These are phyloP conservation scores for Ephemerocybe angulata DNA, from an alignment of 768 basidiomycete genomes.

Conservation along the genomic window DNA sequence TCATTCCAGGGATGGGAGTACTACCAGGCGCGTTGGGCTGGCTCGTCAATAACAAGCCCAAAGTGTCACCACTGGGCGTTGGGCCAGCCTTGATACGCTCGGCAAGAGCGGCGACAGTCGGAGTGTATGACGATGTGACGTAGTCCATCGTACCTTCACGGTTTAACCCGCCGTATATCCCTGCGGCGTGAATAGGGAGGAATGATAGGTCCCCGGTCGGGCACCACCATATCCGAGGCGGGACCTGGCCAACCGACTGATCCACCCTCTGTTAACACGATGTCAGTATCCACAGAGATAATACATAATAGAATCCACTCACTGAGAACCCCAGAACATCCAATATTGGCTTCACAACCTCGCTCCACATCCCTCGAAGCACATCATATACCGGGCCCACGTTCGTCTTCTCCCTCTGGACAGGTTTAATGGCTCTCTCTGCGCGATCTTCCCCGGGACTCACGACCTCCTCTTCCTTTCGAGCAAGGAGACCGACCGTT, in stretches of 20 bases:
- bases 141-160: conserved; percentile 7
- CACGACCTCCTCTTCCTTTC: background rate
- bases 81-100: background rate
- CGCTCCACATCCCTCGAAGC: background rate
- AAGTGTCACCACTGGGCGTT: background rate
- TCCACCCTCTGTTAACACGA: background rate
- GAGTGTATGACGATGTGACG: conserved; percentile 18
- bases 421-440: conserved; percentile 10
- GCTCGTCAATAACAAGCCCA: conserved; percentile 10
- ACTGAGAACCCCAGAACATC: conserved; percentile 2
- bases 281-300: conserved; percentile 2
- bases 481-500: background rate
- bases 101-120: conserved; percentile 6
- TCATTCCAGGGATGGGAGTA: conserved; percentile 8
- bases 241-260: background rate
- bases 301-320: conserved; percentile 11
- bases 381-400: background rate
- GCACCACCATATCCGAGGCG: conserved; percentile 28
- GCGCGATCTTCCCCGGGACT: conserved; percentile 1
- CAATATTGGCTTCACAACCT: background rate
- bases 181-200: conserved; percentile 33
- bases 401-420: background rate
- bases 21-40: conserved; percentile 8
- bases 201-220: conserved; percentile 24
- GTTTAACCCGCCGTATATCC: conserved; percentile 15